phyloP scores from a whole-genome alignment of 2,329 filamentous ascomycete species.

The Triangularia verruculosa region DNA sequence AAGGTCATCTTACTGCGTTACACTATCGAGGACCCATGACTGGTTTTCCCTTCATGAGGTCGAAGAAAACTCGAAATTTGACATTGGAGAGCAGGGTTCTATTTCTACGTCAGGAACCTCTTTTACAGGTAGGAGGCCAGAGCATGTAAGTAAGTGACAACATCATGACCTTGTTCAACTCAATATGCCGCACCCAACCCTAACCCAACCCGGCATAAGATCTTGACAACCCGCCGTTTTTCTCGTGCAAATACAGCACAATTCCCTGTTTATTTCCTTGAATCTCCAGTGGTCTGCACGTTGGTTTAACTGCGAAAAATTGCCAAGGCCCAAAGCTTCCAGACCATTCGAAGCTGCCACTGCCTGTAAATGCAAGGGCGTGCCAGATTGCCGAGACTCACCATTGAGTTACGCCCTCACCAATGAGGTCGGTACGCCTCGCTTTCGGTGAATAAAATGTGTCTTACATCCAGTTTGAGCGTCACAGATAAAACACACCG shows the following conservation, averaged over 20 bases:
- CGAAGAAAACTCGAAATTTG: no score
- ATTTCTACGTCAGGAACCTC: no score
- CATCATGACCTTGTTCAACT: background rate
- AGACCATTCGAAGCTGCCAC: background rate
- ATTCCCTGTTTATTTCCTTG: background rate
- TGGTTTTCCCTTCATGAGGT: no score
- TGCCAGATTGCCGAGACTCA: background rate
- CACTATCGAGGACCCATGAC: no score
- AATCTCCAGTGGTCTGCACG: background rate
- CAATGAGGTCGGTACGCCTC: background rate
- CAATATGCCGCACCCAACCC: background rate
- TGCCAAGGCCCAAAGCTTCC: background rate
- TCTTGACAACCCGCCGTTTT: background rate
- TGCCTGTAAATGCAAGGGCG: background rate
- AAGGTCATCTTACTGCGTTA: no score
- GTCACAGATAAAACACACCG: background rate
- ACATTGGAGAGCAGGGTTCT: no score
- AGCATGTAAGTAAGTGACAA: background rate
- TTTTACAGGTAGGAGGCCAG: no score
- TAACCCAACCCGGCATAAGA: background rate
- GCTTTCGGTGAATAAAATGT: background rate
- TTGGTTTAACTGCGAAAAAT: background rate
- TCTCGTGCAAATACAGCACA: background rate
- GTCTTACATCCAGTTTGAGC: background rate
- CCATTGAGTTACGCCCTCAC: background rate